Conservation (phyloP, 257 asterid species). For the Cordia subcordata region DNA sequence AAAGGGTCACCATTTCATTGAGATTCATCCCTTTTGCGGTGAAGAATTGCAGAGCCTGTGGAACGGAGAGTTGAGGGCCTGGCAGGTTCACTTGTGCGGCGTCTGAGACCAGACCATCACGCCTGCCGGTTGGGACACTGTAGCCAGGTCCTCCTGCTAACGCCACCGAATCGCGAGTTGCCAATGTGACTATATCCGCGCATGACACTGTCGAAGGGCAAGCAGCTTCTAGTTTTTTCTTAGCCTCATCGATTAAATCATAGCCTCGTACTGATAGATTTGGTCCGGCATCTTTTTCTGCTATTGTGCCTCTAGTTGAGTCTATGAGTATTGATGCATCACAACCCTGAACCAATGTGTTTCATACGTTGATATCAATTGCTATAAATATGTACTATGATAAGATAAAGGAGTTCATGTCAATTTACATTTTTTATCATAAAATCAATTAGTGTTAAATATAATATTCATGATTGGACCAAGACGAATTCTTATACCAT, state of each 20-base stretch:
- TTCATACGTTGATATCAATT: too few relatives aligned
- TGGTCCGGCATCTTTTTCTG: conserved; percentile 32
- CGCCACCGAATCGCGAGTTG: conserved; percentile 70
- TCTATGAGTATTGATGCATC: conserved; percentile 36
- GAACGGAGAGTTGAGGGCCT: conserved; percentile 35
- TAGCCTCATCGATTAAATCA: conserved; percentile 60
- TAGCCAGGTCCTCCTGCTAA: conserved; percentile 66
- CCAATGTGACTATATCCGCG: conserved; percentile 67
- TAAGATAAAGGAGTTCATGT: too few relatives aligned
- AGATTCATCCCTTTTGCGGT: conserved; percentile 36
- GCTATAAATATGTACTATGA: too few relatives aligned
- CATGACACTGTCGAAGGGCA: conserved; percentile 70
- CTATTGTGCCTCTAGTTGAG: conserved; percentile 13
- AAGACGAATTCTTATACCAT: too few relatives aligned
- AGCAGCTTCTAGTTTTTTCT: conserved; percentile 38
- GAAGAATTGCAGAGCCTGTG: conserved; percentile 39
- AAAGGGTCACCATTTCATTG: conserved; percentile 61
- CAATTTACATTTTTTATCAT: too few relatives aligned
- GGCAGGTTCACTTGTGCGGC: conserved; percentile 46
- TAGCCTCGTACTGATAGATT: conserved; percentile 28
- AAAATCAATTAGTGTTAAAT: too few relatives aligned
- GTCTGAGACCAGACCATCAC: conserved; percentile 56
- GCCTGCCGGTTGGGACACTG: conserved; percentile 49
- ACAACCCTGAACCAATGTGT: conserved; percentile 32
- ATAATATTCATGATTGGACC: too few relatives aligned